phyloP scores from a whole-genome alignment of 176 grass and related monocot genomes.

The Paspalum notatum region DNA sequence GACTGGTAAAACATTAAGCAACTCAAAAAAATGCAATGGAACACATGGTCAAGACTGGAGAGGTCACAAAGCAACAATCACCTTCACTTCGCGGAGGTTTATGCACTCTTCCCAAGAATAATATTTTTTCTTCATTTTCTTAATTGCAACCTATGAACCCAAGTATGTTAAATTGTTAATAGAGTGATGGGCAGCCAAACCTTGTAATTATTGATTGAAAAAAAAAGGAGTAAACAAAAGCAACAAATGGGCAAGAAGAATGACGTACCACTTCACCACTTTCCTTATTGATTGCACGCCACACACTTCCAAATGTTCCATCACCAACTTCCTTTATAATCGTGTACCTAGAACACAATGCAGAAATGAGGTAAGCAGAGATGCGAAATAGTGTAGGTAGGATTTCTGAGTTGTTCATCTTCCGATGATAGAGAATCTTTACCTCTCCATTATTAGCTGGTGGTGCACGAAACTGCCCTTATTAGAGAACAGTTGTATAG shows the following conservation, averaged over 20 bases:
- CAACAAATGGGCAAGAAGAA: slow-evolving; percentile 29
- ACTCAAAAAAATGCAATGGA: slow-evolving; percentile 20
- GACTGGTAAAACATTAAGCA: slow-evolving; percentile 56
- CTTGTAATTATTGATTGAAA: not conserved
- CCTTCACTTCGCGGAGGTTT: slow-evolving; percentile 99
- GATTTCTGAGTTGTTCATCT: slow-evolving; percentile 15
- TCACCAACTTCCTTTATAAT: slow-evolving; percentile 98
- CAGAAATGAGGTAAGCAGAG: slow-evolving; percentile 2
- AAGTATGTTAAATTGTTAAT: slow-evolving; percentile 8
- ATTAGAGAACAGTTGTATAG: slow-evolving; percentile 56
- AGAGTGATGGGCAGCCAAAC: not conserved
- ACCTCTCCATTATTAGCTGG: slow-evolving; percentile 76
- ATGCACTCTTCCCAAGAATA: slow-evolving; percentile 97
- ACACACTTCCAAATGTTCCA: slow-evolving; percentile 98
- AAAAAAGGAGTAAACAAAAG: not conserved
- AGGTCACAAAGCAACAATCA: slow-evolving; percentile 42
- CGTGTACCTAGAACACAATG: slow-evolving; percentile 62
- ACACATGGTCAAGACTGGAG: slow-evolving; percentile 19
- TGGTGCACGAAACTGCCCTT: slow-evolving; percentile 48
- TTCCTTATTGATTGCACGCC: slow-evolving; percentile 89
- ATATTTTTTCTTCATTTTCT: slow-evolving; percentile 99
- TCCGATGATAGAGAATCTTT: slow-evolving; percentile 4
- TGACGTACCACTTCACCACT: slow-evolving; percentile 83
- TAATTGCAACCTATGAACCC: slow-evolving; percentile 78
- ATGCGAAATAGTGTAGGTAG: not conserved